Percentiles rank a stretch among this genome's conserved stretches.
phyloP scores from a whole-genome alignment of 768 basidiomycete species.

The Boletus subparvulus region DNA sequence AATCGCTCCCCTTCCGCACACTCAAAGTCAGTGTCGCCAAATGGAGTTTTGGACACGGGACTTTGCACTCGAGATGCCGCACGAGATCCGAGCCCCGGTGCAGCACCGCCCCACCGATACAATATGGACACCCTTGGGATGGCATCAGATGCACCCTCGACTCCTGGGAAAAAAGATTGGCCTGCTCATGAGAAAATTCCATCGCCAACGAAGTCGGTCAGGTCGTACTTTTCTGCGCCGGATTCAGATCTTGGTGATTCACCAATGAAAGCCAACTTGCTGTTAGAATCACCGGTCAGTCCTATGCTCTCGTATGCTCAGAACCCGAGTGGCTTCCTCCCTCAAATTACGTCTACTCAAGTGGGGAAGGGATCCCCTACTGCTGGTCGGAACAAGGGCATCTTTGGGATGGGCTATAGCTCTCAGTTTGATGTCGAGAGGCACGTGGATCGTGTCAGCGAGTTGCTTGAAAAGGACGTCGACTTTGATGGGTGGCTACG shows the following conservation, averaged over 20 bases:
- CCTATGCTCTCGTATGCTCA: conserved; percentile 37
- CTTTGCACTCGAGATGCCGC: conserved; percentile 1
- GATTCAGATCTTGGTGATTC: conserved; percentile 35
- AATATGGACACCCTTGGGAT: not conserved
- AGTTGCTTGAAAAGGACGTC: conserved; percentile 56
- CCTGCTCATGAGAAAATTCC: conserved; percentile 15
- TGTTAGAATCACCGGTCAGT: conserved; percentile 36
- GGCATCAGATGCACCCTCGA: not conserved
- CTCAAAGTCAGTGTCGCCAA: conserved; percentile 3
- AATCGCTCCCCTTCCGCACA: not conserved
- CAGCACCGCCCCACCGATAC: not conserved
- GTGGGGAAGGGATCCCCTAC: conserved; percentile 14
- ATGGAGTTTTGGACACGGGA: conserved; percentile 9
- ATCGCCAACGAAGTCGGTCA: conserved; percentile 34
- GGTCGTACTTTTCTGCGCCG: conserved; percentile 39
- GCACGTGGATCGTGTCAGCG: conserved; percentile 52
- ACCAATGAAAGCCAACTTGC: conserved; percentile 23
- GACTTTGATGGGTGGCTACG: conserved; percentile 56
- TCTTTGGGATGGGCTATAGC: conserved; percentile 46
- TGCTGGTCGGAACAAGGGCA: conserved; percentile 23
- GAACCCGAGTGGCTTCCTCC: conserved; percentile 36
- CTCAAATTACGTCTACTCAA: conserved; percentile 40
- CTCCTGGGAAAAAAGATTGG: conserved; percentile 3
- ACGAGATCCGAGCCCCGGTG: not conserved
- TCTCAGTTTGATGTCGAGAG: conserved; percentile 60